Conservation (phyloP, 176 grass and related monocot species). For the Oryza coarctata region DNA sequence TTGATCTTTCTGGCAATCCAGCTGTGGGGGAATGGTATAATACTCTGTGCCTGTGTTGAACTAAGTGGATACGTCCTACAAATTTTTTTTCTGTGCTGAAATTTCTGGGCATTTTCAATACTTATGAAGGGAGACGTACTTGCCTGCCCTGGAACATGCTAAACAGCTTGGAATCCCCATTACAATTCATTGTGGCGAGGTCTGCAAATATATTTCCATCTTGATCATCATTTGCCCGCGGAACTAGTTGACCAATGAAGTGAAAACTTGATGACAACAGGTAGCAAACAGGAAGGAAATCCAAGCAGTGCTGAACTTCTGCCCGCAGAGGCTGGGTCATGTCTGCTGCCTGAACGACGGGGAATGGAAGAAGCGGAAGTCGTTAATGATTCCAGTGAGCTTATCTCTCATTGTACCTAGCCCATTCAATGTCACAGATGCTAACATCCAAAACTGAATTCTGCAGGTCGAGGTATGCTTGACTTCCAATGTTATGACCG, state of each 20-base stretch:
- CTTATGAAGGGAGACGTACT: conserved; percentile 72
- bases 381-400: conserved; percentile 64
- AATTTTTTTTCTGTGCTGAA: conserved; percentile 29
- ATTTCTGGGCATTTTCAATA: neutral
- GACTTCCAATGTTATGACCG: conserved; percentile 93
- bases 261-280: conserved; percentile 62
- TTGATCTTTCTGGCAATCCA: conserved; percentile 97
- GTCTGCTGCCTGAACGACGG: conserved; percentile 71
- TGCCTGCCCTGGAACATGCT: conserved; percentile 81
- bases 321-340: conserved; percentile 85
- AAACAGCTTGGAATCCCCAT: conserved; percentile 77
- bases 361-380: conserved; percentile 80
- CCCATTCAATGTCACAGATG: conserved; percentile 1
- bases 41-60: conserved; percentile 3
- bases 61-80: conserved; percentile 4
- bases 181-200: conserved; percentile 93
- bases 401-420: neutral
- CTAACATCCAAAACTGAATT: conserved; percentile 26
- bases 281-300: conserved; percentile 78
- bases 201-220: conserved; percentile 31
- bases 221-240: neutral
- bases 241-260: conserved; percentile 35
- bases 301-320: conserved; percentile 72
- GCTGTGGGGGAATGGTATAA: conserved; percentile 83
- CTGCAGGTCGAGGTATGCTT: conserved; percentile 91